Evolutionary conservation across 228 moss, liverwort and hornwort genomes (phyloP), one percentile per base, ranked within the genome.

Genomic region (Sphagnum magellanicum): DNA sequence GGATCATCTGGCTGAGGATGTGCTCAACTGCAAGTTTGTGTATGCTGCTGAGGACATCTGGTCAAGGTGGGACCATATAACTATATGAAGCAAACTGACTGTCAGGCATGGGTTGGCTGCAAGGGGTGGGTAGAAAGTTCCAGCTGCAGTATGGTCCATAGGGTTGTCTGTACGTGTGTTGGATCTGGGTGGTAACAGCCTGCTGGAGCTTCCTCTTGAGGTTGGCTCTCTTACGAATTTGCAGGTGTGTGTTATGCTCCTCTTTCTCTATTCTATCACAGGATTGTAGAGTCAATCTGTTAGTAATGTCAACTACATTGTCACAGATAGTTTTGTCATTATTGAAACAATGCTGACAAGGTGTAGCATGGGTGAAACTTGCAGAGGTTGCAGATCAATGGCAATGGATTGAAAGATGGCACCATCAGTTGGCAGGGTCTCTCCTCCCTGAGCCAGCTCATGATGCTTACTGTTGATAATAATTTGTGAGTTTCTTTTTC

Each of bases 121-220:
- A 81, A 84, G 93, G 87, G 78, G 80, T 76, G 82, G 85, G 81
- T 89, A 98, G 97, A 86, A 83, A 77, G 76, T 92, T 74, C 93
- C 97, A 83, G 89, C 75, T 75, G 79, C 87, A 68, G 84, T 93
- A 72, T 98, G 97, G 97, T 77, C 88, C 68, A 67, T 98, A 61
- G 88, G 85, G 67, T 74, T 87, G 65, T 80, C 85, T 70, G 90
- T 80, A 63, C 91, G 97, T 81, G 91, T 90, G 63, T 70, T 98
- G 78, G 97, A 98, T 72, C 74, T 93, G 67, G 81, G 88, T 78
- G 88, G 82, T 51, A 98, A 98, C 66, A 81, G 72, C 88, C 78
- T 98, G 68, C 74, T 77, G 46, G 73, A 77, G 16, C 74, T 98
- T 74, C 91, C 92, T 68, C 68, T 73, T 61, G 87, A 98, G 64